Conservation (phyloP, 306 rosid genomes). For the Quercus glauca region DNA sequence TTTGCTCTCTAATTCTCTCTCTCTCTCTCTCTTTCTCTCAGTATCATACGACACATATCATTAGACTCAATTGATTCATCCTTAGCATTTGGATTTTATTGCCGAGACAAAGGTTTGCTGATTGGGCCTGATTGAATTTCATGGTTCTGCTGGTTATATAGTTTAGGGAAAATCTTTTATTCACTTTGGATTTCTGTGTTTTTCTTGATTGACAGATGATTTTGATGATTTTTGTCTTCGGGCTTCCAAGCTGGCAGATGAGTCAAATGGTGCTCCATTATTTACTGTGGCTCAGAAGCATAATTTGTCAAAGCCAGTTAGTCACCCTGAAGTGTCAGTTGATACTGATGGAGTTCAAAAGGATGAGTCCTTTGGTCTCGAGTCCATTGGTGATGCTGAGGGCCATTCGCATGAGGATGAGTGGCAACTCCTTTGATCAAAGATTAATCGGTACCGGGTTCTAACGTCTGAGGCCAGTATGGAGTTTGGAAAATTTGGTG, state of each 20-base stretch:
- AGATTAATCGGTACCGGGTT: not conserved
- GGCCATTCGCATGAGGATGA: slow-evolving; percentile 59
- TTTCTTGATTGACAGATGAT: slow-evolving; percentile 54
- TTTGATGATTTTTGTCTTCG: slow-evolving; percentile 76
- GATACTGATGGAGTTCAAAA: slow-evolving; percentile 28
- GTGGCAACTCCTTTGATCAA: slow-evolving; percentile 76
- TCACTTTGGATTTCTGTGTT: not conserved
- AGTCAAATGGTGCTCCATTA: slow-evolving; percentile 86
- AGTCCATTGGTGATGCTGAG: slow-evolving; percentile 33
- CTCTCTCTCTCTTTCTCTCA: slow-evolving; percentile 26
- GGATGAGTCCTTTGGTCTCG: slow-evolving; percentile 34
- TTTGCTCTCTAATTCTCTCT: not conserved
- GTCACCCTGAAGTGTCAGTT: slow-evolving; percentile 32
- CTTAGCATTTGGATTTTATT: slow-evolving; percentile 93
- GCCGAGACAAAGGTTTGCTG: slow-evolving; percentile 78
- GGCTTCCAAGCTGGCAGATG: slow-evolving; percentile 77
- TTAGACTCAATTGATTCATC: slow-evolving; percentile 88
- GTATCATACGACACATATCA: slow-evolving; percentile 64
- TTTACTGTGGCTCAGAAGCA: slow-evolving; percentile 72
- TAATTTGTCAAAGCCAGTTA: slow-evolving; percentile 38
- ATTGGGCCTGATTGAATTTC: slow-evolving; percentile 21
- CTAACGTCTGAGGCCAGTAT: not conserved
- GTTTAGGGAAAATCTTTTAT: slow-evolving; percentile 5
- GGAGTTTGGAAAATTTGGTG: slow-evolving; percentile 7
- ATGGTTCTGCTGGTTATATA: not conserved